phyloP scores from a whole-genome alignment of 148 eudicot species.

The Spergularia bocconei region DNA sequence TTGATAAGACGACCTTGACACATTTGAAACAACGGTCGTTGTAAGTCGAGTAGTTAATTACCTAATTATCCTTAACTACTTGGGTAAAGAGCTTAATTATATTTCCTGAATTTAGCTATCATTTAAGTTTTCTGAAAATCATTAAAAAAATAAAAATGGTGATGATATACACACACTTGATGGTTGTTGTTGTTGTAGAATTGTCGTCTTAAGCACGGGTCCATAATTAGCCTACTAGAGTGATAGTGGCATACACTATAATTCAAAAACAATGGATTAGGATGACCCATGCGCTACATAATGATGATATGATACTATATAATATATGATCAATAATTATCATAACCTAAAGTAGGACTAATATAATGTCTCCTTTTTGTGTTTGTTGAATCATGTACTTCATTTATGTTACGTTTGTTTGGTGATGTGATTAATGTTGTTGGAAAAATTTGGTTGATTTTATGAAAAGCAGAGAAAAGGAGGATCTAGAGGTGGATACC shows the following conservation, averaged over 20 bases:
- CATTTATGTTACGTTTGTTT: neutral
- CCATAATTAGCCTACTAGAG: neutral
- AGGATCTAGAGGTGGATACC: conserved; percentile 1
- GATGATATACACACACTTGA: too few relatives aligned
- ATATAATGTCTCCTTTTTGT: neutral
- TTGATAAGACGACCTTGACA: too few relatives aligned
- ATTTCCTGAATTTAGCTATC: too few relatives aligned
- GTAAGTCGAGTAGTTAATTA: too few relatives aligned
- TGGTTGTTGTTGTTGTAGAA: too few relatives aligned
- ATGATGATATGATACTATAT: conserved; percentile 8
- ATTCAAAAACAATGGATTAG: neutral
- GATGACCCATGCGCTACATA: conserved; percentile 16
- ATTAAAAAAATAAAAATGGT: too few relatives aligned
- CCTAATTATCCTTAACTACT: too few relatives aligned
- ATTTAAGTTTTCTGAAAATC: too few relatives aligned
- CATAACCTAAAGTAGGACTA: neutral
- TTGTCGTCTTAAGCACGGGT: neutral
- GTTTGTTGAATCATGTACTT: neutral
- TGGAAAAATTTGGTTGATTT: neutral
- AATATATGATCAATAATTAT: neutral
- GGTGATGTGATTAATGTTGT: conserved; percentile 4
- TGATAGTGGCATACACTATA: conserved; percentile 20
- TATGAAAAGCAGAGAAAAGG: conserved; percentile 34
- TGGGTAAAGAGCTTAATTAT: too few relatives aligned
- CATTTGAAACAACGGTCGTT: too few relatives aligned